phyloP scores from a whole-genome alignment of 768 basidiomycete species.

The Leccinellum luteum region DNA sequence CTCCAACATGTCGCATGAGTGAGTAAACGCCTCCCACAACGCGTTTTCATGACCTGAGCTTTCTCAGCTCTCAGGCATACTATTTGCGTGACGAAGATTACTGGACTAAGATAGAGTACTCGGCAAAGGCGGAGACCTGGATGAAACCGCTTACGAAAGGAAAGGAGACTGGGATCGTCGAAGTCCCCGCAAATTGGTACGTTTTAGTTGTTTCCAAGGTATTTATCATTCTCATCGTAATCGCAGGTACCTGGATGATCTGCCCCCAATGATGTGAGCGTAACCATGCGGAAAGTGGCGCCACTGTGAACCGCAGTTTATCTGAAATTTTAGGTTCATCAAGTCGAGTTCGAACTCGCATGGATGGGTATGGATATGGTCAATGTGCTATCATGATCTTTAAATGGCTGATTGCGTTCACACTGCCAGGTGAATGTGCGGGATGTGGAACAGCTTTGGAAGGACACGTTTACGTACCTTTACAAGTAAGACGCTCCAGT shows the following conservation, averaged over 20 bases:
- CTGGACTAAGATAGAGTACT: slow-evolving; percentile 74
- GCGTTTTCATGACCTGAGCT: background rate
- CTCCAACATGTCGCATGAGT: slow-evolving; percentile 57
- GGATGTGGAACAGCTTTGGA: slow-evolving; percentile 73
- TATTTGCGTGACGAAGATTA: slow-evolving; percentile 65
- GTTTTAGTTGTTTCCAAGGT: background rate
- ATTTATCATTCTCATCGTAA: background rate
- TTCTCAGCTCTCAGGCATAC: slow-evolving; percentile 54
- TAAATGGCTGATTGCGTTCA: background rate
- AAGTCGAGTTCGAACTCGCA: slow-evolving; percentile 66
- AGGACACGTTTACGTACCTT: slow-evolving; percentile 67
- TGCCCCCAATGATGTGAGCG: slow-evolving; percentile 69
- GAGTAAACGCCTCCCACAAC: background rate
- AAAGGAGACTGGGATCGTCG: slow-evolving; percentile 58
- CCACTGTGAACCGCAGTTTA: background rate
- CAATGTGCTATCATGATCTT: background rate
- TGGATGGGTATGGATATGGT: slow-evolving; percentile 50
- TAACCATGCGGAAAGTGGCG: background rate
- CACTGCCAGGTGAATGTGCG: slow-evolving; percentile 53
- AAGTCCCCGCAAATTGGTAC: slow-evolving; percentile 72
- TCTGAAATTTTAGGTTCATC: slow-evolving; percentile 52
- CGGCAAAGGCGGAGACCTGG: slow-evolving; percentile 57
- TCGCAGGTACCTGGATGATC: slow-evolving; percentile 63
- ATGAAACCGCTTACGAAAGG: slow-evolving; percentile 71
- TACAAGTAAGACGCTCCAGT: slow-evolving; percentile 42